A percentile compares a stretch with the other conserved stretches of the same genome.
phyloP scores from a whole-genome alignment of 352 stramenopile genomes.

The Pythium apleroticum region DNA sequence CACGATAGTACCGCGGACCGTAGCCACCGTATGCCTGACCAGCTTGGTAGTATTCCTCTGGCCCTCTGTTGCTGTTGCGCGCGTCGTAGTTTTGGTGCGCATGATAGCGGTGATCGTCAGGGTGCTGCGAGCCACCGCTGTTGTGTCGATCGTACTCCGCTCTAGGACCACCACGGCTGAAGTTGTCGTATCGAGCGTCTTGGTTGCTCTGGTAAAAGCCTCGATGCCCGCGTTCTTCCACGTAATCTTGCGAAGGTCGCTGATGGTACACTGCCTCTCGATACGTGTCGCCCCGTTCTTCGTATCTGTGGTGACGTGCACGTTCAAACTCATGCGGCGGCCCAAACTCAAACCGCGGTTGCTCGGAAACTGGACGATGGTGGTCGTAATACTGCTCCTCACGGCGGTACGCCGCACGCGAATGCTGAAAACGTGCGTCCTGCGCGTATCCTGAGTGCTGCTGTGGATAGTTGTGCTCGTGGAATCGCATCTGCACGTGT shows the following conservation, averaged over 20 bases:
- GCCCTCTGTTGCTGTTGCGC: neutral
- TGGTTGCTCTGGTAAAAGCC: slow-evolving; percentile 5
- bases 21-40: neutral
- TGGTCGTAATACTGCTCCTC: neutral
- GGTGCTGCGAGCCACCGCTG: neutral
- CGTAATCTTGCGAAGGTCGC: neutral
- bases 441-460: neutral
- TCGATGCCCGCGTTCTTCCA: neutral
- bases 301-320: neutral
- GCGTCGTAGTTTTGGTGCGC: neutral
- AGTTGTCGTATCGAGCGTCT: slow-evolving; percentile 11
- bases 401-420: neutral
- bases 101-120: neutral
- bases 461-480: neutral
- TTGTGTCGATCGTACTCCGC: neutral
- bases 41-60: neutral
- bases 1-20: neutral
- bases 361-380: neutral
- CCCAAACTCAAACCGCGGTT: neutral
- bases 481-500: neutral
- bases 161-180: neutral
- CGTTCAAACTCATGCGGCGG: neutral
- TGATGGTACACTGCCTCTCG: neutral
- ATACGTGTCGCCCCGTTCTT: neutral
- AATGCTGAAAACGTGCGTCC: neutral